Percentiles rank a stretch among this genome's conserved stretches.
These are phyloP conservation scores for Linanthus parryae DNA, from an alignment of 148 eudicot species.

Conservation along the genomic window DNA sequence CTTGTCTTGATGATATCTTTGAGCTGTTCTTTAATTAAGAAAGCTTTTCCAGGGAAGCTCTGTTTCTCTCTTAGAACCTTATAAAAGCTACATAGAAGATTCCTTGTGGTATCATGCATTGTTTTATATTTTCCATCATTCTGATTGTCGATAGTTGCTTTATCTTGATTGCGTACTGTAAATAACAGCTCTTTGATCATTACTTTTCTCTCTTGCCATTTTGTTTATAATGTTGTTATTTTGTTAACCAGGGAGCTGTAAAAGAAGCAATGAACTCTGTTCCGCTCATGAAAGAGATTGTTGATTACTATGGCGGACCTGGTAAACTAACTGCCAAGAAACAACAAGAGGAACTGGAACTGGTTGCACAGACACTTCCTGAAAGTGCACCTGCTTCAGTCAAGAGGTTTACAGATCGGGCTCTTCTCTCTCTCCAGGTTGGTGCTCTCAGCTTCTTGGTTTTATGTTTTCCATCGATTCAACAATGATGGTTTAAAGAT, in stretches of 20 bases:
- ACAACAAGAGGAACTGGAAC: slow-evolving; percentile 69
- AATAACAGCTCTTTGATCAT: no score
- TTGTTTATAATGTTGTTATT: slow-evolving; percentile 3
- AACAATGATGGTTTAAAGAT: not conserved
- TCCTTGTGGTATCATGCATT: no score
- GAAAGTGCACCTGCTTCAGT: slow-evolving; percentile 57
- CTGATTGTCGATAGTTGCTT: no score
- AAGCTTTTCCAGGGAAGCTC: no score
- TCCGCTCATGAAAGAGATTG: slow-evolving; percentile 75
- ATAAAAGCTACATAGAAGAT: no score
- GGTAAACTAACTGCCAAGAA: slow-evolving; percentile 77
- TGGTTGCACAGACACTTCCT: slow-evolving; percentile 87
- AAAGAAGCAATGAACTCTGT: slow-evolving; percentile 69
- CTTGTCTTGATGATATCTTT: no score
- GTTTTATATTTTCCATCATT: no score
- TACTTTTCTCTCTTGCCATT: no score
- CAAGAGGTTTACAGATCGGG: slow-evolving; percentile 67
- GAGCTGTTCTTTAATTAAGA: no score
- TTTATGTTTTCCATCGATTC: not conserved
- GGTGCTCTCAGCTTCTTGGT: slow-evolving; percentile 9
- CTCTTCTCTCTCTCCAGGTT: slow-evolving; percentile 91
- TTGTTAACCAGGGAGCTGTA: slow-evolving; percentile 40
- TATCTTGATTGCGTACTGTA: no score
- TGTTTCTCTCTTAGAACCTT: no score
- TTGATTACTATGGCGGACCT: slow-evolving; percentile 75